phyloP scores from a whole-genome alignment of 1,284 basidiomycete species.

The Ceratorhiza oryzae-sativae region DNA sequence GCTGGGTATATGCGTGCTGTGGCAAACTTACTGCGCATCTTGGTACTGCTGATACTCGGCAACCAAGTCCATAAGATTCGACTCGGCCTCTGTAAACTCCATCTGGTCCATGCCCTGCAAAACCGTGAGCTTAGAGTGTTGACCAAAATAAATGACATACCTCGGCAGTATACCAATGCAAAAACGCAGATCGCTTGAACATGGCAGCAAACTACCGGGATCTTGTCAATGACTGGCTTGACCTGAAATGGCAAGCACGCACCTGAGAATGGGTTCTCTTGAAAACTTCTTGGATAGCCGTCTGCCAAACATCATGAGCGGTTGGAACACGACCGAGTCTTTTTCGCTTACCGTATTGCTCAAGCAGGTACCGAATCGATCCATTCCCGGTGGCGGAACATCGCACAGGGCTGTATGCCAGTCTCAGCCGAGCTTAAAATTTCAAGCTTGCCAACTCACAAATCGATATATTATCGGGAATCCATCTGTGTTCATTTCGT shows the following conservation, averaged over 20 bases:
- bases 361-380: slow-evolving; percentile 73
- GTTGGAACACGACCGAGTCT: neutral
- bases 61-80: slow-evolving; percentile 80
- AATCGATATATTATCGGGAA: slow-evolving; percentile 83
- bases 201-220: slow-evolving; percentile 71
- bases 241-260: slow-evolving; percentile 43
- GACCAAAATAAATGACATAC: neutral
- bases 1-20: slow-evolving; percentile 7
- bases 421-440: neutral
- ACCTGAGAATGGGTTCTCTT: slow-evolving; percentile 76
- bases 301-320: slow-evolving; percentile 48
- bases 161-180: slow-evolving; percentile 92
- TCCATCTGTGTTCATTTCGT: slow-evolving; percentile 66
- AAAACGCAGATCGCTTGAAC: slow-evolving; percentile 85
- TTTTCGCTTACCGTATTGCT: slow-evolving; percentile 67
- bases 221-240: slow-evolving; percentile 31
- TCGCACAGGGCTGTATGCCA: slow-evolving; percentile 65
- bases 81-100: slow-evolving; percentile 93
- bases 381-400: slow-evolving; percentile 82
- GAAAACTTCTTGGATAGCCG: slow-evolving; percentile 90
- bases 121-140: neutral
- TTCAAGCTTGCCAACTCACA: slow-evolving; percentile 46
- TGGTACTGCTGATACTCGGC: slow-evolving; percentile 37
- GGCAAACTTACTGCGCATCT: slow-evolving; percentile 54
- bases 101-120: slow-evolving; percentile 80